These are phyloP conservation scores for Catharanthus roseus DNA, from an alignment of 257 asterid genomes.

Conservation along the genomic window DNA sequence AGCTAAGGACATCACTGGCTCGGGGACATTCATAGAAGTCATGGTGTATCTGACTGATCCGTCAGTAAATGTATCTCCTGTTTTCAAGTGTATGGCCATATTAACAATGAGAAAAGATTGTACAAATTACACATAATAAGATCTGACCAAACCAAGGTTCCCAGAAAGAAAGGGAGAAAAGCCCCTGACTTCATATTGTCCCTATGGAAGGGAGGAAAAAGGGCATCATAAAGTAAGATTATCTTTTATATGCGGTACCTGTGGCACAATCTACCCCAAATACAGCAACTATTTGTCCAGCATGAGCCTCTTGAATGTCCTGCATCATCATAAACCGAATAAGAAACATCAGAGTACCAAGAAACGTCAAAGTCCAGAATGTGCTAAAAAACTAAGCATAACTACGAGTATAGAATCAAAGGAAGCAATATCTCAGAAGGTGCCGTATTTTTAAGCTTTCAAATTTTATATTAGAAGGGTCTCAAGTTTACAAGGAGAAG, in stretches of 20 bases:
- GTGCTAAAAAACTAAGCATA: no score
- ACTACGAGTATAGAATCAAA: no score
- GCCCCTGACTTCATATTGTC: not conserved
- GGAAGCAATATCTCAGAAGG: no score
- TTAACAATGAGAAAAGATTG: not conserved
- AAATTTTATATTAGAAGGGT: no score
- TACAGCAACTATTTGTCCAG: slow-evolving; percentile 99
- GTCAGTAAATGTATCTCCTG: slow-evolving; percentile 98
- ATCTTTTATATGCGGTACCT: slow-evolving; percentile 40
- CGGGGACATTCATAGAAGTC: slow-evolving; percentile 99
- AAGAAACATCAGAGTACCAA: not conserved
- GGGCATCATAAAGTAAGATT: not conserved
- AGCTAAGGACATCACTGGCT: slow-evolving; percentile 99
- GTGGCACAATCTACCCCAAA: slow-evolving; percentile 98
- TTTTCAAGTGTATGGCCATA: slow-evolving; percentile 20
- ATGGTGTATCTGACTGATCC: slow-evolving; percentile 92
- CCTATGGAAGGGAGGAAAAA: no score
- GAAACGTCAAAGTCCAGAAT: no score
- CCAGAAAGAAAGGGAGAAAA: not conserved
- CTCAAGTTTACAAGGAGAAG: not conserved
- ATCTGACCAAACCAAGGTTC: slow-evolving; percentile 4
- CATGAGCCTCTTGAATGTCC: slow-evolving; percentile 99
- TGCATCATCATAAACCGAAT: slow-evolving; percentile 21
- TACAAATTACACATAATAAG: not conserved
- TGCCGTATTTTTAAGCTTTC: no score